Conservation (phyloP, 768 basidiomycete species). For the Kwoniella dejecticola region DNA sequence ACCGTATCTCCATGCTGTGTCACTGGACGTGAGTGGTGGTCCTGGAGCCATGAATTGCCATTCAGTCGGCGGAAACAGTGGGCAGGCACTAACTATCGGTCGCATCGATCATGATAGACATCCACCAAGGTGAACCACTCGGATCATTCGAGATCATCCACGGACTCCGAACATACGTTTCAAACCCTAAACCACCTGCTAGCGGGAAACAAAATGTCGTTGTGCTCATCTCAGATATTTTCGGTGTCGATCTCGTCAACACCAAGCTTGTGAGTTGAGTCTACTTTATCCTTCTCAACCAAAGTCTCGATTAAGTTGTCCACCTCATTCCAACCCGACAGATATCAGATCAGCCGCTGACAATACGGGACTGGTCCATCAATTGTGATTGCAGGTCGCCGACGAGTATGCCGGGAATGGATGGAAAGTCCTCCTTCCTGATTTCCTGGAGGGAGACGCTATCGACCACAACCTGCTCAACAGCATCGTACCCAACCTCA, state of each 20-base stretch:
- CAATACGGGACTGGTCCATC: background rate
- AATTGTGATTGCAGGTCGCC: constrained; percentile 30
- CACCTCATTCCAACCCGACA: background rate
- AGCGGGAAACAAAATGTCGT: constrained; percentile 44
- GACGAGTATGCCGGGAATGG: constrained; percentile 56
- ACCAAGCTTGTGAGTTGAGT: constrained; percentile 25
- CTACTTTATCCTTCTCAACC: background rate
- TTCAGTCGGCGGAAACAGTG: too few species aligned
- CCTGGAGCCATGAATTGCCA: too few species aligned
- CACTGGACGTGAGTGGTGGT: constrained; percentile 51
- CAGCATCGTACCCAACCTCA: constrained; percentile 52
- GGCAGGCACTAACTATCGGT: too few species aligned
- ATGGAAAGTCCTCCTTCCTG: constrained; percentile 54
- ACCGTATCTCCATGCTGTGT: constrained; percentile 44
- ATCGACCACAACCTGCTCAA: constrained; percentile 42
- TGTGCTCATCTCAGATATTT: constrained; percentile 56
- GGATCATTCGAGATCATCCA: constrained; percentile 48
- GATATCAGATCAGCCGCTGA: background rate
- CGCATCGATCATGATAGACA: constrained; percentile 27
- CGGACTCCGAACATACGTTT: constrained; percentile 54
- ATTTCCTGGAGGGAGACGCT: constrained; percentile 50
- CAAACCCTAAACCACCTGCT: constrained; percentile 34
- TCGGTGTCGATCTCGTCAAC: constrained; percentile 54
- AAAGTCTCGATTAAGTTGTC: background rate
- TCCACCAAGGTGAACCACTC: constrained; percentile 54